A percentile compares a stretch with the other conserved stretches of the same genome.
Evolutionary conservation across 140 eudicot species (phyloP).

Genomic region (Flaveria floridana): DNA sequence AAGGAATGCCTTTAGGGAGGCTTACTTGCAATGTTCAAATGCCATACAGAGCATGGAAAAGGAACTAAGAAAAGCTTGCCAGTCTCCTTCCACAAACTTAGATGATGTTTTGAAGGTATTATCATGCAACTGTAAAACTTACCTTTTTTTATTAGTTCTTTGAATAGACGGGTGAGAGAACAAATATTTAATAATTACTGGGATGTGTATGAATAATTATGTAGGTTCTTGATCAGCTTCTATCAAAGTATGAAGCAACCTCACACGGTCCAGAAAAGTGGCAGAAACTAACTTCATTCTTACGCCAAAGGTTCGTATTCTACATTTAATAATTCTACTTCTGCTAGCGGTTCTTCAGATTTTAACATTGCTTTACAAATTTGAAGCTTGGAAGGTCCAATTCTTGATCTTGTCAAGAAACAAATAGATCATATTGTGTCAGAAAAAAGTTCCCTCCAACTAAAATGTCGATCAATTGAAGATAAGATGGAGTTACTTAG

Average conservation of each 20-base stretch:
- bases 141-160: neutral
- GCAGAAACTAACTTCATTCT: conserved; percentile 61
- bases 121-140: neutral
- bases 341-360: neutral
- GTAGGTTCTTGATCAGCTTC: conserved; percentile 84
- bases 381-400: conserved; percentile 91
- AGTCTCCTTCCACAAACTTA: conserved; percentile 63
- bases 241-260: conserved; percentile 71
- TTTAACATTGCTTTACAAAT: neutral
- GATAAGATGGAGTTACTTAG: conserved; percentile 67
- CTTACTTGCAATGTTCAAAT: conserved; percentile 71
- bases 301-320: conserved; percentile 70
- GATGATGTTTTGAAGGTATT: conserved; percentile 74
- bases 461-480: conserved; percentile 83
- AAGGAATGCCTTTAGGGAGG: conserved; percentile 85
- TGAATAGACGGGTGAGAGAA: neutral
- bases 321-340: neutral
- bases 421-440: conserved; percentile 67
- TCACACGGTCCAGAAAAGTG: conserved; percentile 96
- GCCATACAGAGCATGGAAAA: conserved; percentile 83
- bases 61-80: conserved; percentile 72
- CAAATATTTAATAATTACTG: neutral
- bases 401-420: conserved; percentile 77
- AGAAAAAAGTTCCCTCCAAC: conserved; percentile 72
- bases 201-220: conserved; percentile 12